phyloP scores from a whole-genome alignment of 345 rosid species.

The Barbarea vulgaris region DNA sequence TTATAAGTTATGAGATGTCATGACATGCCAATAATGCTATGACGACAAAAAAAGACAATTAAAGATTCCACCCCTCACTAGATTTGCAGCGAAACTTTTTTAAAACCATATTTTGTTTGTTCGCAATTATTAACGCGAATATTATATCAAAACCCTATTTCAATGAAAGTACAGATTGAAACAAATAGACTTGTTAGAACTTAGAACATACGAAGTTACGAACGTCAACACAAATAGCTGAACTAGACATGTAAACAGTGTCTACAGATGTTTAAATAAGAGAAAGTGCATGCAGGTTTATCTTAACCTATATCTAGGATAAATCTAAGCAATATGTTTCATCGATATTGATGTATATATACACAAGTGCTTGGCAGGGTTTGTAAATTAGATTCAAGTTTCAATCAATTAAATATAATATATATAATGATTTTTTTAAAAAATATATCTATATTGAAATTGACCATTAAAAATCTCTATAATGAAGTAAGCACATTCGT shows the following conservation, averaged over 20 bases:
- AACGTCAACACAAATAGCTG: not conserved
- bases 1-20: not conserved
- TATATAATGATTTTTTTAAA: not conserved
- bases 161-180: not conserved
- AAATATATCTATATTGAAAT: not conserved
- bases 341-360: not conserved
- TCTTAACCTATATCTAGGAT: not conserved
- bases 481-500: slow-evolving; percentile 35
- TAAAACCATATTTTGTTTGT: not conserved
- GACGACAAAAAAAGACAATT: not conserved
- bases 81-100: not conserved
- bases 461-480: not conserved
- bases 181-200: not conserved
- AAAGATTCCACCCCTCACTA: not conserved
- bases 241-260: not conserved
- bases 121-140: not conserved
- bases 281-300: not conserved
- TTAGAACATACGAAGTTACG: too few species aligned
- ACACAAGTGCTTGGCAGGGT: too few species aligned
- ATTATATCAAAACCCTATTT: not conserved
- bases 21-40: not conserved
- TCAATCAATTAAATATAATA: not conserved
- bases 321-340: not conserved
- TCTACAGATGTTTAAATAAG: not conserved
- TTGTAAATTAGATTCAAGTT: not conserved